Evolutionary conservation across 1,284 basidiomycete genomes (phyloP), one percentile per base, ranked within the genome.

Genomic region (Leccinum angustisporum): DNA sequence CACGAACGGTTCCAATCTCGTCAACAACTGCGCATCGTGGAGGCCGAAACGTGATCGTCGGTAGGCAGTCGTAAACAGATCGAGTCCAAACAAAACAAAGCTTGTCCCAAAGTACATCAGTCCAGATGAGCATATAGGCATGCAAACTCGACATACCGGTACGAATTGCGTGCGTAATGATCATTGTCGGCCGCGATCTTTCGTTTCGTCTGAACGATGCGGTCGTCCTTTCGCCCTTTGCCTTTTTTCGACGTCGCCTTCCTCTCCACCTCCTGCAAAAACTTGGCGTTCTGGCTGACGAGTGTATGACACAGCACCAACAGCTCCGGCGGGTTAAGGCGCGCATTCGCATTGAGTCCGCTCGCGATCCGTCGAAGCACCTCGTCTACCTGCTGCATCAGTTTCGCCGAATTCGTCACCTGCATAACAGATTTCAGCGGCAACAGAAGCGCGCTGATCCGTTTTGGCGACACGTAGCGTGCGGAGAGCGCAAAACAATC

Each of bases 31-130:
- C 4, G 81, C 68, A 68, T 97, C 87, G 33, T 86, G 85, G 72
- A 97, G 90, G 72, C 97, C 90, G 70, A 98, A 97, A 34, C 89
- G 89, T 65, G 88, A 89, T 11, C 94, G 86, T 40, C 92, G 87
- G 72, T 95, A 87, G 0, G 94, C 94, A 2, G 94, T 94, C 67
- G 91, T 86, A 69, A 99, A 92, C 11, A 99, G 80, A 63, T 99
- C 96, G 21, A 99, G 82, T 55, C 97, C 97, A 66, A 99, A 95
- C 2, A 86, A 85, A 54, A 98, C 87, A 69, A 99, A 99, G 59
- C 94, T 95, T 72, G 73, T 69, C 3, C 66, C 2, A 63, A 18
- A 27, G n/a, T 0, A n/a, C 53, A 21, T 75, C 55, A 70, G 63
- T 21, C 57, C 2, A 16, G 51, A 60, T n/a, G 31, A 38, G 27